Evolutionary conservation across 1,284 basidiomycete species (phyloP), one percentile per base, ranked within the genome.

Genomic region (Austroboletus novae-zelandiae): DNA sequence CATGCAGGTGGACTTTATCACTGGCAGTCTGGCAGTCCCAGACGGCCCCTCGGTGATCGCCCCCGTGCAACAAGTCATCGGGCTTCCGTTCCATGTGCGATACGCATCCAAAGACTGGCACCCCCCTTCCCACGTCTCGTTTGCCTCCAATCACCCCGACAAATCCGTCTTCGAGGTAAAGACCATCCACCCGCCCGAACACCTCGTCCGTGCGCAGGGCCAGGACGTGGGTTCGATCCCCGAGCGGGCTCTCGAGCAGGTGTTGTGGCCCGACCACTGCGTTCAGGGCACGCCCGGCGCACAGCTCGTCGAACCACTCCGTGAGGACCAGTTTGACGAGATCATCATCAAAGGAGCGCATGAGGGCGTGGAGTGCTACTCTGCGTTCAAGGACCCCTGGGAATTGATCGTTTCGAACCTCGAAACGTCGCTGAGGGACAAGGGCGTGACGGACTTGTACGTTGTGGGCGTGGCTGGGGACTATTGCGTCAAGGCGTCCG

Each of bases 251-350:
- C 50, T 73, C 25, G 65, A 73, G 44, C 79, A 80, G 60, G 68
- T 73, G 10, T 60, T 80, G 34, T 80, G 78, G 78, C 79, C 78
- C 2, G 70, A 72, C 35, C 78, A 81, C 51, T 80, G 78, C 37
- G 68, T 81, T 14, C 73, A 72, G 36, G 55, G 61, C 31, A 74
- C 76, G 0, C 62, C 51, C 0, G 78, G 79, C 4, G 71, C 72
- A 0, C 65, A 71, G 35, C 73, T 79, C 34, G 71, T 75, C 13
- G 65, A 71, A 0, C 72, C 72, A n/a, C 57, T 80, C 14, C 54
- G 69, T 36, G 61, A 67, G 39, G 56, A 56, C 11, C 61, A 58
- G 37, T 69, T 79, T 43, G 71, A 75, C 27, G 62, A 56, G 23
- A 59, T 76, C 25, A 61, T 80, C 9, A 60, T 67, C 52, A 81